Conservation (phyloP, 1,284 basidiomycete species). For the Meripilus lineatus region DNA sequence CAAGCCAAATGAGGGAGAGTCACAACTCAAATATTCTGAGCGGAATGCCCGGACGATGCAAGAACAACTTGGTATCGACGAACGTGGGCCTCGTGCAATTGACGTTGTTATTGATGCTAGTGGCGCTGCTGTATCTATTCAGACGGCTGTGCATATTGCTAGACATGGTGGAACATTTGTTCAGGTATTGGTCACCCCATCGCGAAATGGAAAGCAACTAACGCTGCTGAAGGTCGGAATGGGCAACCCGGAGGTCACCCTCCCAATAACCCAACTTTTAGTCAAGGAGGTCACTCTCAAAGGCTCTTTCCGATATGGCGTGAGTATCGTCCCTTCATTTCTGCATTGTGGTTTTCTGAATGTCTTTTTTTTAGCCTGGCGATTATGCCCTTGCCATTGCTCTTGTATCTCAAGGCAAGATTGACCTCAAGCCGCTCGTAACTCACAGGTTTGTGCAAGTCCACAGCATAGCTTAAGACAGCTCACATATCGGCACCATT, state of each 20-base stretch:
- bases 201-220: neutral
- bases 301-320: conserved; percentile 86
- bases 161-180: conserved; percentile 72
- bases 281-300: conserved; percentile 79
- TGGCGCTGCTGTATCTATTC: conserved; percentile 84
- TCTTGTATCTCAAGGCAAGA: conserved; percentile 72
- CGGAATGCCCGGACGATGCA: conserved; percentile 62
- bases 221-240: conserved; percentile 58
- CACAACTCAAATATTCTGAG: conserved; percentile 61
- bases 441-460: too few relatives aligned
- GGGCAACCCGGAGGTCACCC: conserved; percentile 58
- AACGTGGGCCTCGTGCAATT: conserved; percentile 54
- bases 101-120: conserved; percentile 82
- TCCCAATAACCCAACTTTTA: conserved; percentile 59
- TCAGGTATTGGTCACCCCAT: conserved; percentile 39
- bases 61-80: conserved; percentile 51
- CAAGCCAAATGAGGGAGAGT: conserved; percentile 59
- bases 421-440: conserved; percentile 86
- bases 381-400: conserved; percentile 85
- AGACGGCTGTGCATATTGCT: conserved; percentile 74
- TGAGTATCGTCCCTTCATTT: conserved; percentile 30
- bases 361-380: conserved; percentile 49
- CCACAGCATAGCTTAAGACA: too few relatives aligned
- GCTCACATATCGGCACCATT: too few relatives aligned
- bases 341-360: neutral